Evolutionary conservation across 495 filamentous ascomycete genomes (phyloP).

Genomic region (Xylaria curta): DNA sequence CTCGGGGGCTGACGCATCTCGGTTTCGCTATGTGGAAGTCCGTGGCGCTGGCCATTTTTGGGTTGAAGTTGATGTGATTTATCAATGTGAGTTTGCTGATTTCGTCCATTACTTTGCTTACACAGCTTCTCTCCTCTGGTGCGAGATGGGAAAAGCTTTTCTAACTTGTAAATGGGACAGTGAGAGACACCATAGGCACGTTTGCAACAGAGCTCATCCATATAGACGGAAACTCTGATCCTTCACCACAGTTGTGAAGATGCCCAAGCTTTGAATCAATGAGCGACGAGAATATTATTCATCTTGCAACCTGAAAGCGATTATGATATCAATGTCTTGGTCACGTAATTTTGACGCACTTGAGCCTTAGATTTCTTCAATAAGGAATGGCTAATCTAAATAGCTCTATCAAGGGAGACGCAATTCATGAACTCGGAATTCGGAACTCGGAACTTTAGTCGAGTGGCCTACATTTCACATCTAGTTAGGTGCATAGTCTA

Average conservation of each 20-base stretch:
- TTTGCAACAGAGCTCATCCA: slow-evolving; percentile 16
- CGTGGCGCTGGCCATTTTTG: slow-evolving; percentile 84
- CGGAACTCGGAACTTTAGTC: not conserved
- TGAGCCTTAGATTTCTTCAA: not conserved
- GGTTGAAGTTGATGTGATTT: slow-evolving; percentile 67
- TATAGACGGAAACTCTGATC: not conserved
- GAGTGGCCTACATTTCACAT: not conserved
- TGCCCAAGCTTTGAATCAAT: not conserved
- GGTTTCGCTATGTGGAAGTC: slow-evolving; percentile 64
- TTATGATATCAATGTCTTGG: not conserved
- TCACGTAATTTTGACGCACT: not conserved
- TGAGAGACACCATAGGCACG: slow-evolving; percentile 22
- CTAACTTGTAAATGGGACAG: not conserved
- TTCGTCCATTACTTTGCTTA: slow-evolving; percentile 30
- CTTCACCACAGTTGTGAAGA: not conserved
- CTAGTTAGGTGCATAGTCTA: not conserved
- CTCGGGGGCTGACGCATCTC: slow-evolving; percentile 40
- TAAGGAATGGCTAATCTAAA: not conserved
- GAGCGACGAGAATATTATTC: not conserved
- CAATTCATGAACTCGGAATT: not conserved
- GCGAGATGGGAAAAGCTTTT: not conserved
- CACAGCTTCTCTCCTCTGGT: not conserved
- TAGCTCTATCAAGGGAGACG: not conserved
- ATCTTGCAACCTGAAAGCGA: not conserved
- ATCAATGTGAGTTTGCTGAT: slow-evolving; percentile 56